Percentiles rank a stretch among this genome's conserved stretches.
These are phyloP conservation scores for Cladorrhinum samala DNA, from an alignment of 495 filamentous ascomycete species.

Conservation along the genomic window DNA sequence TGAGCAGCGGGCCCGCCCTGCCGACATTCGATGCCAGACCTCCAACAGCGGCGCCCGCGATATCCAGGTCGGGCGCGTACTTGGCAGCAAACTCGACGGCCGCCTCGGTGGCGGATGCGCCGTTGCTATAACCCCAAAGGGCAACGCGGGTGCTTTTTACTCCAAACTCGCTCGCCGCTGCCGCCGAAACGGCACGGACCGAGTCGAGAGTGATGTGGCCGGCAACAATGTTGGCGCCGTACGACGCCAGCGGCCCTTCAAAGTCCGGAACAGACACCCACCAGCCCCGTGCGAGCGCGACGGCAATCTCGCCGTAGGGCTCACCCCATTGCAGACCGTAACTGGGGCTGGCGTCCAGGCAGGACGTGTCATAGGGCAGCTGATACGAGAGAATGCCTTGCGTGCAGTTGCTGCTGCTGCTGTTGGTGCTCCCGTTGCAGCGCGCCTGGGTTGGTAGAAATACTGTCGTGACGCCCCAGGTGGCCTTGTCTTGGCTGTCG, in stretches of 20 bases:
- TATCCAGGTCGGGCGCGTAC: constrained; percentile 50
- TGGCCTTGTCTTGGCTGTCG: constrained; percentile 35
- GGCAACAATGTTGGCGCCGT: constrained; percentile 28
- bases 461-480: constrained; percentile 46
- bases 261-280: constrained; percentile 45
- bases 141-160: constrained; percentile 20
- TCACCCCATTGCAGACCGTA: constrained; percentile 19
- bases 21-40: constrained; percentile 36
- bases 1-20: constrained; percentile 17
- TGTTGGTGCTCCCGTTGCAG: background rate
- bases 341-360: constrained; percentile 19
- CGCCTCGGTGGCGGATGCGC: constrained; percentile 48
- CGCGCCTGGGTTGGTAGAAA: constrained; percentile 31
- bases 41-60: constrained; percentile 47
- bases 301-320: constrained; percentile 14
- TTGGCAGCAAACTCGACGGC: constrained; percentile 46
- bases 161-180: constrained; percentile 4
- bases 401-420: constrained; percentile 1
- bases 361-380: constrained; percentile 23
- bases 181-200: constrained; percentile 35
- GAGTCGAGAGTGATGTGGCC: constrained; percentile 45
- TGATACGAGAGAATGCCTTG: constrained; percentile 22
- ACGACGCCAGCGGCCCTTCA: constrained; percentile 39
- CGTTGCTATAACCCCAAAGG: constrained; percentile 54
- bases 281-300: constrained; percentile 31